Evolutionary conservation across 345 rosid genomes (phyloP), one percentile per base, ranked within the genome.

Genomic region (Viola odorata): DNA sequence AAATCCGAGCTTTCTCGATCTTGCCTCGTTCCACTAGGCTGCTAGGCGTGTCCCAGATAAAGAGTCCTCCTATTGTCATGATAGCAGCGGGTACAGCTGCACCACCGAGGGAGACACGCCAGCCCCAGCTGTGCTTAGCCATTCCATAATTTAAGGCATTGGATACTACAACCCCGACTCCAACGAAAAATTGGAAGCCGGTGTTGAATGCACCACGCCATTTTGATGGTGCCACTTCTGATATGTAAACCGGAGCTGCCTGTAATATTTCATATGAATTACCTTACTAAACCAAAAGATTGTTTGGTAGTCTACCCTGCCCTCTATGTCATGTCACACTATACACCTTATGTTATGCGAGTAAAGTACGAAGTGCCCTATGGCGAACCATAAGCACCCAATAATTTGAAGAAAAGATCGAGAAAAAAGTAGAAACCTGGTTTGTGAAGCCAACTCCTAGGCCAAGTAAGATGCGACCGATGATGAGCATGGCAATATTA

Each of bases 381-480:
- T n/a, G n/a, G n/a, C n/a, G n/a, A n/a, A n/a, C n/a, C n/a, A n/a
- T n/a, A n/a, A n/a, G n/a, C 12, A 0, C 10, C 17, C 5, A 45
- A 42, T 37, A 48, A 12, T 3, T 52, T 10, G 4, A 32, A 52
- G 50, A 41, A 14, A 36, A 44, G 11, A 42, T 15, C 45, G n/a
- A n/a, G n/a, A n/a, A n/a, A n/a, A n/a, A n/a, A n/a, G n/a, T 37
- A 48, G 47, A 37, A 42, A 86, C 96, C 85, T 91, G 91, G 73
- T 84, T 89, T 15, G 98, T 88, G 78, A 91, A 91, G 53, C 98
- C 98, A 60, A 91, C 90, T 16, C 96, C 98, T 54, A 86, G 80
- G 51, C 96, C 96, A 12, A 91, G 92, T 75, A 89, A 75, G 55
- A 91, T 68, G 16, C 96, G 90, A 49, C 98, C 98, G 2, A 85